Base-by-base conservation (phyloP, 257 asterid species). In the Vinca minor region DNA sequence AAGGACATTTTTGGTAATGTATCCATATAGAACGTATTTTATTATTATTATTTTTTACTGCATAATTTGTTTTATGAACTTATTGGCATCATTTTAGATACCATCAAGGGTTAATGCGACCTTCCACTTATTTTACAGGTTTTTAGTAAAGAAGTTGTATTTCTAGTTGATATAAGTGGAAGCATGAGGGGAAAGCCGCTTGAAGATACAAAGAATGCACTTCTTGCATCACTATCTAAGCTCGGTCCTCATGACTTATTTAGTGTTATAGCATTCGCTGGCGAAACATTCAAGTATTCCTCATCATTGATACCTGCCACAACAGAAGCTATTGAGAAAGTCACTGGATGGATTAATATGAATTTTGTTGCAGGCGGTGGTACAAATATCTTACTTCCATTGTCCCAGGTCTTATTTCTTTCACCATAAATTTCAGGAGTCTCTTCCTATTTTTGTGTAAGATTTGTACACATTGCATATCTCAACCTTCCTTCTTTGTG, bases 151-250 rank as follows among this genome's bases (percentile, higher is more conserved):
- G 82, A 76, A 56, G 67, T 79, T 69, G 69, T 76, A 13, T 79
- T 76, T 67, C 77, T 73, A 53, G 71, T 79, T 70, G 84, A 79
- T 73, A 76, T 76, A 64, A 79, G 84, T 68, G 79, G 82, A 59
- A 79, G 84, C 77, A 79, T 79, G 84, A 61, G 56, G 46, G 82
- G 79, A 56, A 64, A 64, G 49, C 75, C 77, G 8, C 71, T 79
- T 45, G 82, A 79, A 74, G 68, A 71, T 67, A 76, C 77, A 49
- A 79, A 76, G 69, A 66, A 52, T 73, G 81, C 76, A n/a, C 71
- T 79, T 38, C 59, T 66, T 67, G 54, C 63, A 21, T 79, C 84
- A 14, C 65, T 79, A 35, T 74, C 73, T 8, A 79, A 73, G 71
- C 82, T 79, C 31, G 73, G 70, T 47, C 57, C 77, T 35, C 50